A percentile compares a stretch with the other conserved stretches of the same genome.
These are phyloP conservation scores for Phytophthora citricola DNA, from an alignment of 352 stramenopile species.

Conservation along the genomic window DNA sequence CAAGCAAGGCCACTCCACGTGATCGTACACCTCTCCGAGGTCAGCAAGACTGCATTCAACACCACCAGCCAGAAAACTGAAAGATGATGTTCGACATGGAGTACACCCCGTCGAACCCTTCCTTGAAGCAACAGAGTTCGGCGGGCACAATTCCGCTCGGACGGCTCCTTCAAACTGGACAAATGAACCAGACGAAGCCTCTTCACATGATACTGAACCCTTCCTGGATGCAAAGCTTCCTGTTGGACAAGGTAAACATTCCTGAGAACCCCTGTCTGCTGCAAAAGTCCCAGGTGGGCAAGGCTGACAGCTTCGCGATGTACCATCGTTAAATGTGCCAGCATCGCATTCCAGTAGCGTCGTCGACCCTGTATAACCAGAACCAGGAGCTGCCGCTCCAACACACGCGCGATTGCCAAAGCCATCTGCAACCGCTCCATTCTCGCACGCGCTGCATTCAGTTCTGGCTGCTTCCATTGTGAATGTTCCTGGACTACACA, in stretches of 20 bases:
- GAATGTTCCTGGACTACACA: conserved; percentile 49
- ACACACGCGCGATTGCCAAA: conserved; percentile 39
- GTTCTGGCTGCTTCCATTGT: conserved; percentile 23
- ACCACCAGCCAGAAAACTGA: conserved; percentile 44
- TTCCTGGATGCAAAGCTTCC: conserved; percentile 42
- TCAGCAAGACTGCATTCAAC: conserved; percentile 33
- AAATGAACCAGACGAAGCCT: conserved; percentile 42
- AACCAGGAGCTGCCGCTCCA: conserved; percentile 24
- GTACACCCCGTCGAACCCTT: conserved; percentile 39
- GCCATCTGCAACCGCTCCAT: conserved; percentile 40
- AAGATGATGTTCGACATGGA: conserved; percentile 34
- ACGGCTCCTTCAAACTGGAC: conserved; percentile 39
- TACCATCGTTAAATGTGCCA: conserved; percentile 51
- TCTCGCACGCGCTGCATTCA: conserved; percentile 40
- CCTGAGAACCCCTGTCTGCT: conserved; percentile 2
- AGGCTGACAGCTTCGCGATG: conserved; percentile 31
- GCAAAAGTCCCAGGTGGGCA: conserved; percentile 47
- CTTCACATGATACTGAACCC: conserved; percentile 36
- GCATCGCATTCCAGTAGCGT: conserved; percentile 32
- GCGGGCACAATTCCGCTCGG: conserved; percentile 37
- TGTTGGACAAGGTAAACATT: conserved; percentile 39
- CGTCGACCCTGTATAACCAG: conserved; percentile 12
- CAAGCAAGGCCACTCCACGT: conserved; percentile 42
- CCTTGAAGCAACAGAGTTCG: conserved; percentile 24
- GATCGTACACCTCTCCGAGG: conserved; percentile 53